phyloP scores from a whole-genome alignment of 495 filamentous ascomycete species.

The Neurospora discreta region DNA sequence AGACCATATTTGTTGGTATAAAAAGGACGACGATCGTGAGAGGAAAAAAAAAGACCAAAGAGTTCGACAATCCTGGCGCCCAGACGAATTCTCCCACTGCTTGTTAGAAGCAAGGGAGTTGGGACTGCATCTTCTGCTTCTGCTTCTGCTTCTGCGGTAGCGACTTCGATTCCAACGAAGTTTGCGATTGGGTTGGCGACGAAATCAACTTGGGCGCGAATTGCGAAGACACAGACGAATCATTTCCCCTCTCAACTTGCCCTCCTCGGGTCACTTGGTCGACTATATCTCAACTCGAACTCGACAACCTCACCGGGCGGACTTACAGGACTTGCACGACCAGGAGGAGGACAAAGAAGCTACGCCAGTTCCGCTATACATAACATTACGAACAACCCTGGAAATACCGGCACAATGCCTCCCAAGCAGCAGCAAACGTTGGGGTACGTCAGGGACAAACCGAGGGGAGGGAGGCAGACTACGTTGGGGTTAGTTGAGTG shows the following conservation, averaged over 20 bases:
- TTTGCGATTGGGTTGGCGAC: not conserved
- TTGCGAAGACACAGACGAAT: not conserved
- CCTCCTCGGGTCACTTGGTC: not conserved
- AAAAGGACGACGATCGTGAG: no score
- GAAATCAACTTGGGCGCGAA: not conserved
- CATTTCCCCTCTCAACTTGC: not conserved
- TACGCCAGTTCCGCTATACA: not conserved
- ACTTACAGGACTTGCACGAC: not conserved
- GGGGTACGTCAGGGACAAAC: constrained; percentile 69
- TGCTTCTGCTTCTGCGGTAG: no score
- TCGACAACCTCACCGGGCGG: not conserved
- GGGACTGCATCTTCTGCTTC: not conserved
- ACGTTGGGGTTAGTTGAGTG: constrained; percentile 64
- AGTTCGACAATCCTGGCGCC: constrained; percentile 3
- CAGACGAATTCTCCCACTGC: not conserved
- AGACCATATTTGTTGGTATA: no score
- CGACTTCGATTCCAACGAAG: not conserved
- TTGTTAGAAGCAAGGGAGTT: not conserved
- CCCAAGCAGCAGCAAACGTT: constrained; percentile 71
- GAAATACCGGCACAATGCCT: constrained; percentile 28
- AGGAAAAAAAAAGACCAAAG: not conserved
- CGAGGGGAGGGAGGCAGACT: constrained; percentile 41
- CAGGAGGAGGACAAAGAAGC: not conserved
- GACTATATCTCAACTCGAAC: not conserved
- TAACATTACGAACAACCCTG: not conserved